Evolutionary conservation across 2,329 filamentous ascomycete species (phyloP).

Genomic region (Aspergillus cejpii): DNA sequence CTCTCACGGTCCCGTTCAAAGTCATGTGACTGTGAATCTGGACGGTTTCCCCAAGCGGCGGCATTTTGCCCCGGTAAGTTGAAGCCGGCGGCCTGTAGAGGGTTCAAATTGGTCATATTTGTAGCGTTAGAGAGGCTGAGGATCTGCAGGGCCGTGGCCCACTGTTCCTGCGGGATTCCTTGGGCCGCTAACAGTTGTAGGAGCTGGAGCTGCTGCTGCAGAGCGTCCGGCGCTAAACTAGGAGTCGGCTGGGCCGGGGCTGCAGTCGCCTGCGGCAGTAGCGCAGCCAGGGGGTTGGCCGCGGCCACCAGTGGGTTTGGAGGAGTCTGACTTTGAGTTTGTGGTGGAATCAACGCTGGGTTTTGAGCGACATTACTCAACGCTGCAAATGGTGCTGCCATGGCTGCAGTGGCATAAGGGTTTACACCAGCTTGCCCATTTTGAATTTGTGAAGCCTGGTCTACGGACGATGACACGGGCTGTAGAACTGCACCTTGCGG

Average conservation of each 20-base stretch:
- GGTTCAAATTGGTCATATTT: constrained; percentile 30
- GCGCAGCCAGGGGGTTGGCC: constrained; percentile 38
- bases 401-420: constrained; percentile 42
- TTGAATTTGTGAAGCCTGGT: constrained; percentile 37
- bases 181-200: constrained; percentile 69
- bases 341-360: constrained; percentile 32
- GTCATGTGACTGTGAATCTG: constrained; percentile 41
- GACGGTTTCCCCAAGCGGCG: constrained; percentile 32
- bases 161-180: constrained; percentile 71
- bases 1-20: constrained; percentile 54
- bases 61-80: constrained; percentile 27
- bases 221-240: constrained; percentile 42
- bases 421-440: constrained; percentile 55
- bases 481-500: constrained; percentile 40
- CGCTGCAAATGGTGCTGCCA: constrained; percentile 46
- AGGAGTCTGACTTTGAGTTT: constrained; percentile 37
- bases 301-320: constrained; percentile 38
- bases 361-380: constrained; percentile 37
- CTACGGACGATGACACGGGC: constrained; percentile 41
- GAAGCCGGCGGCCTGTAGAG: constrained; percentile 32
- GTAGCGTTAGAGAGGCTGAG: constrained; percentile 39
- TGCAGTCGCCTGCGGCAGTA: constrained; percentile 37
- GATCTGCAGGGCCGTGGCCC: constrained; percentile 52
- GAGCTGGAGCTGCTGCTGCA: constrained; percentile 64
- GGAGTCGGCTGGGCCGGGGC: constrained; percentile 23